Evolutionary conservation across 371 early-diverging fungal species (phyloP).

Genomic region (Dipsacomyces acuminosporus): DNA sequence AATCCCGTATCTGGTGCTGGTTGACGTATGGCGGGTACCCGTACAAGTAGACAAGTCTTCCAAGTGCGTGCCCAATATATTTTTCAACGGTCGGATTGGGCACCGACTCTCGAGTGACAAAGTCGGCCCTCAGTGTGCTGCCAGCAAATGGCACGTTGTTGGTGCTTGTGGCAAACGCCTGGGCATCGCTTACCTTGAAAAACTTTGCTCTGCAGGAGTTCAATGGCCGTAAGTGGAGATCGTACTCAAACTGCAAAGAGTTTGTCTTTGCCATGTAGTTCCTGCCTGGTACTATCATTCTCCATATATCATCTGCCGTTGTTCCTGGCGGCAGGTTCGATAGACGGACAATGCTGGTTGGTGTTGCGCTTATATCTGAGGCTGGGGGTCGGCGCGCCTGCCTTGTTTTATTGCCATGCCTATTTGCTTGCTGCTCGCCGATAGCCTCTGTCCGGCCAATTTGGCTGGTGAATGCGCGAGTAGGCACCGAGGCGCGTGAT

Average conservation of each 20-base stretch:
- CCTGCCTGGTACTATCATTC: neutral
- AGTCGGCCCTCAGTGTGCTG: constrained; percentile 10
- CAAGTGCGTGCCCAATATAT: constrained; percentile 23
- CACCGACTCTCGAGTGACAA: constrained; percentile 7
- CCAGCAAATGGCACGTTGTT: constrained; percentile 16
- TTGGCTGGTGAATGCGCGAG: no score
- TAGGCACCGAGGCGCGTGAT: no score
- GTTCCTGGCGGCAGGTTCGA: constrained; percentile 27
- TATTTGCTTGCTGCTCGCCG: no score
- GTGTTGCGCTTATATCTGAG: no score
- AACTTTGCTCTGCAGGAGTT: constrained; percentile 23
- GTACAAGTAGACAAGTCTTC: constrained; percentile 30
- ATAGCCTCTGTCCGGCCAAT: no score
- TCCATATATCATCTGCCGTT: constrained; percentile 15
- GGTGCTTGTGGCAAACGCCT: constrained; percentile 10
- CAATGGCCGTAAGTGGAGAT: constrained; percentile 18
- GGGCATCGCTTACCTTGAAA: constrained; percentile 12
- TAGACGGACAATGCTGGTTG: constrained; percentile 12
- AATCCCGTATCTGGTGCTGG: constrained; percentile 23
- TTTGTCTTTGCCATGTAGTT: constrained; percentile 4
- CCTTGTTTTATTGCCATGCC: no score
- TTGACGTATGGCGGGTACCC: constrained; percentile 31
- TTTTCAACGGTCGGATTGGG: constrained; percentile 19
- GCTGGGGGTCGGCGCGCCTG: no score
- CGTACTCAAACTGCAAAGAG: constrained; percentile 25